Percentiles rank a stretch among this genome's conserved stretches.
These are phyloP conservation scores for Pachyrhizus erosus DNA, from an alignment of 306 rosid genomes.

Conservation along the genomic window DNA sequence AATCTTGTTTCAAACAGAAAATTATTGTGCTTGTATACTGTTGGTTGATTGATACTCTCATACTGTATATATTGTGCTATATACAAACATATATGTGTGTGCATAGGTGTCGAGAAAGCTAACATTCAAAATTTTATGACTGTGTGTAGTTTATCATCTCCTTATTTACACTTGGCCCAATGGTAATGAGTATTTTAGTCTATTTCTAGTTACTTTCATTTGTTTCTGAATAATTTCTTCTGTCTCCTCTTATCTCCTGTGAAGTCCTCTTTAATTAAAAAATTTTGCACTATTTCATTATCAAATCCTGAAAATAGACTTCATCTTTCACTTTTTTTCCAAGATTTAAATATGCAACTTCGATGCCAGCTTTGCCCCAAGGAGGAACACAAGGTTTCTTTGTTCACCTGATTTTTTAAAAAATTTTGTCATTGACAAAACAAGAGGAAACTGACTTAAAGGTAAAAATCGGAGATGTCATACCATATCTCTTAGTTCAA, in stretches of 20 bases:
- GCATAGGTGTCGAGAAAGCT: not conserved
- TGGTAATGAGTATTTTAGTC: too few species aligned
- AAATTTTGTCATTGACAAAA: too few species aligned
- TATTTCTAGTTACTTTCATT: not conserved
- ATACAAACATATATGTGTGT: not conserved
- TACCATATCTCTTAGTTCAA: too few species aligned
- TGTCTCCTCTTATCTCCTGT: not conserved
- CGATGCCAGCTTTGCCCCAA: not conserved
- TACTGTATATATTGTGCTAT: not conserved
- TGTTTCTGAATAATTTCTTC: constrained; percentile 1
- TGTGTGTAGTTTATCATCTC: not conserved
- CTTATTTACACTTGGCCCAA: not conserved
- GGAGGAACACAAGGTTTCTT: constrained; percentile 14
- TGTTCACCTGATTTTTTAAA: not conserved
- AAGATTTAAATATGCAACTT: constrained; percentile 6
- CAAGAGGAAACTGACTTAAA: too few species aligned
- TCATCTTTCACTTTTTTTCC: not conserved
- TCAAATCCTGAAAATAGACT: constrained; percentile 24
- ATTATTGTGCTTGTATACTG: not conserved
- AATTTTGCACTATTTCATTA: not conserved
- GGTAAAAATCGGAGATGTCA: not conserved
- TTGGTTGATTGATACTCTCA: constrained; percentile 2
- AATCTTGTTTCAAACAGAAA: not conserved
- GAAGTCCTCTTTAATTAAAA: not conserved
- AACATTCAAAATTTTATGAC: not conserved